These are phyloP conservation scores for Clitopilus hobsonii DNA, from an alignment of 768 basidiomycete genomes.

Conservation along the genomic window DNA sequence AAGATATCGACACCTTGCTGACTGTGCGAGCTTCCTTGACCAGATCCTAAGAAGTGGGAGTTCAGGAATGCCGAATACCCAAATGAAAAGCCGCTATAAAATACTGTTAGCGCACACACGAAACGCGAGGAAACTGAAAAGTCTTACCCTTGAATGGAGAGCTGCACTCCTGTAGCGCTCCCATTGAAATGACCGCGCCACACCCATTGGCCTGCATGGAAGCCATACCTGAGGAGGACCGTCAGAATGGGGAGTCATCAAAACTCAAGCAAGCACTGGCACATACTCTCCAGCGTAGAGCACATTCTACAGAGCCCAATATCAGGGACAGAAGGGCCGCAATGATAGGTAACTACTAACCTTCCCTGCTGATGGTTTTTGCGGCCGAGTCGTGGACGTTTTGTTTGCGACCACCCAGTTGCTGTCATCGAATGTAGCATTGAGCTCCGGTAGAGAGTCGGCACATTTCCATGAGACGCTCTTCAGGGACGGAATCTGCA, in stretches of 20 bases:
- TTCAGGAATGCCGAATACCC: constrained; percentile 42
- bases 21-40: constrained; percentile 29
- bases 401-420: constrained; percentile 56
- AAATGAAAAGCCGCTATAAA: constrained; percentile 31
- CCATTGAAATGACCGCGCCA: constrained; percentile 44
- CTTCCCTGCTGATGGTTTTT: constrained; percentile 52
- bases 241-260: neutral
- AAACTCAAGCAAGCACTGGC: neutral
- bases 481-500: constrained; percentile 34
- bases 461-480: constrained; percentile 49
- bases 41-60: constrained; percentile 36
- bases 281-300: constrained; percentile 27
- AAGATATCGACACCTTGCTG: constrained; percentile 29
- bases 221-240: constrained; percentile 22
- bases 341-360: no score
- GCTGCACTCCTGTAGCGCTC: constrained; percentile 31
- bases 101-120: neutral
- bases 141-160: constrained; percentile 34
- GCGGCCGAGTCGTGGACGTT: constrained; percentile 51
- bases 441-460: constrained; percentile 60
- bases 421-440: constrained; percentile 46
- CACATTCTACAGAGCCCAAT: constrained; percentile 15
- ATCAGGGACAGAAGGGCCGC: no score
- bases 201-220: constrained; percentile 32
- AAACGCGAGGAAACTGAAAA: neutral